A percentile compares a stretch with the other conserved stretches of the same genome.
Conservation (phyloP, 805 yeast genomes). For the Zygosaccharomyces kombuchaensis region DNA sequence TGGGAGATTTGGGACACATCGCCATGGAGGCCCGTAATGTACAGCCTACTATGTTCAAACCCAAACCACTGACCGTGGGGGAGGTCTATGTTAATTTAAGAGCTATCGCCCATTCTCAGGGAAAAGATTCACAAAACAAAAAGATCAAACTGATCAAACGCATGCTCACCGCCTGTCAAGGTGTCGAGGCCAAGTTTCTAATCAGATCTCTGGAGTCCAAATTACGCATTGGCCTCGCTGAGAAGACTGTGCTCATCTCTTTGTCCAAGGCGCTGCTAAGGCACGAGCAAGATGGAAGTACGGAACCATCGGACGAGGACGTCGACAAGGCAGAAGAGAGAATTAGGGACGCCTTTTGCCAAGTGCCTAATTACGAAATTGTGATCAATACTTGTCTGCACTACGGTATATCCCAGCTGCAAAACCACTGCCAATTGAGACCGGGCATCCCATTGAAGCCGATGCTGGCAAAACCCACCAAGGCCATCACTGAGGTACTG, state of each 20-base stretch:
- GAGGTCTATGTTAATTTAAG: constrained; percentile 70
- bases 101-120: constrained; percentile 72
- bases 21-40: constrained; percentile 78
- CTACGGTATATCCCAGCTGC: constrained; percentile 62
- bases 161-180: constrained; percentile 80
- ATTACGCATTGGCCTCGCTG: constrained; percentile 88
- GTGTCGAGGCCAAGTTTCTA: constrained; percentile 83
- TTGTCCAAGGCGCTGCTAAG: constrained; percentile 76
- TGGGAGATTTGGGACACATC: constrained; percentile 88
- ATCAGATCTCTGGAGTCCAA: constrained; percentile 91
- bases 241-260: constrained; percentile 80
- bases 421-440: constrained; percentile 64
- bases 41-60: constrained; percentile 92
- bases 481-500: constrained; percentile 84
- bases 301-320: constrained; percentile 39
- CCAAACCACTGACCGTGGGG: constrained; percentile 69
- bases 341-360: constrained; percentile 81
- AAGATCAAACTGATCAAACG: constrained; percentile 77
- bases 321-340: constrained; percentile 67
- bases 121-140: constrained; percentile 73
- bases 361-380: constrained; percentile 83
- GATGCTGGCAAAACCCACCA: constrained; percentile 97
- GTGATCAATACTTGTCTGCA: constrained; percentile 62
- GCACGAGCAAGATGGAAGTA: constrained; percentile 45
- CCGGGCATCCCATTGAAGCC: constrained; percentile 97